phyloP scores from a whole-genome alignment of 1,284 basidiomycete genomes.

The Rhodotorula sp. region DNA sequence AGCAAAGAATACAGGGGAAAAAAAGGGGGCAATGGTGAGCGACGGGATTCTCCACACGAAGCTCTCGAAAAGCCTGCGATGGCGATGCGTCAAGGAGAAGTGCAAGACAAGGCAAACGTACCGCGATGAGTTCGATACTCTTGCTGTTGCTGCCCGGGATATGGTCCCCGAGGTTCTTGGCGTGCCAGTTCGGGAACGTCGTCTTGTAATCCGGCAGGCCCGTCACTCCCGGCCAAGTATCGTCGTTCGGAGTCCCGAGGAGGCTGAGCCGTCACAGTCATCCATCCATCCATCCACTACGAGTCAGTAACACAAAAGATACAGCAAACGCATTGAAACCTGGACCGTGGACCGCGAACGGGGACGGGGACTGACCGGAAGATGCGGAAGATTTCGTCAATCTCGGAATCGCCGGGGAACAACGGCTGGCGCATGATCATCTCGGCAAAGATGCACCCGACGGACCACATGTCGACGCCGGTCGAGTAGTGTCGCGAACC shows the following conservation, averaged over 20 bases:
- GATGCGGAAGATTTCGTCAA: slow-evolving; percentile 99
- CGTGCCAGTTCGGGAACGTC: slow-evolving; percentile 89
- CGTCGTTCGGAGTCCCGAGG: slow-evolving; percentile 91
- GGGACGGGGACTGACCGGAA: slow-evolving; percentile 65
- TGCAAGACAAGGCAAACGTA: slow-evolving; percentile 2
- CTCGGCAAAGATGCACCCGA: slow-evolving; percentile 90
- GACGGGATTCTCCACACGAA: not conserved
- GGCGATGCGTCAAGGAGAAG: too few relatives aligned
- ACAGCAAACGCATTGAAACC: slow-evolving; percentile 1
- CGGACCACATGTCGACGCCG: slow-evolving; percentile 98
- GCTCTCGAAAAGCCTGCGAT: too few relatives aligned
- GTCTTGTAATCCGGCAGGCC: slow-evolving; percentile 92
- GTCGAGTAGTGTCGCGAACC: slow-evolving; percentile 95
- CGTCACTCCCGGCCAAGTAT: slow-evolving; percentile 86
- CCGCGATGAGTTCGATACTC: slow-evolving; percentile 71
- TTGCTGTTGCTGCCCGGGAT: slow-evolving; percentile 62
- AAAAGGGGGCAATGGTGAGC: too few relatives aligned
- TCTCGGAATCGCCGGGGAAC: slow-evolving; percentile 98
- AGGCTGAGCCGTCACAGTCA: slow-evolving; percentile 57
- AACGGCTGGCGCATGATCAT: slow-evolving; percentile 89
- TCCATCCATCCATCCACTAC: not conserved
- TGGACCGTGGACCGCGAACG: not conserved
- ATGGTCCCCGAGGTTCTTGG: slow-evolving; percentile 61
- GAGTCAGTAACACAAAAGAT: not conserved
- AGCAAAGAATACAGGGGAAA: not conserved